phyloP scores from a whole-genome alignment of 2,329 filamentous ascomycete species.

The Pyrenophora graminea region DNA sequence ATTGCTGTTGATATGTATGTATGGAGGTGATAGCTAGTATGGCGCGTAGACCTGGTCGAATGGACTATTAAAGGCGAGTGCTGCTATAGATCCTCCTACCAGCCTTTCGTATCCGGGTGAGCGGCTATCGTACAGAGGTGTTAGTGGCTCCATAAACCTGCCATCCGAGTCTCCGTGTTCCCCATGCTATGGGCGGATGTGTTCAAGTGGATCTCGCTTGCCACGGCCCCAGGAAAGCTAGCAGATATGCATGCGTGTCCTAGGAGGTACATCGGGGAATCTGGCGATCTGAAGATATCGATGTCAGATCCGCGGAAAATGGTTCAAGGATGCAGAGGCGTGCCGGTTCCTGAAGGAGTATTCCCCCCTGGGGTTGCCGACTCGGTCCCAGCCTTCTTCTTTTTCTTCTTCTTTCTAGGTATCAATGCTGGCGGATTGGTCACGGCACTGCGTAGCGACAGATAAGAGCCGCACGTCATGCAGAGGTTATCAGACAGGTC shows the following conservation, averaged over 20 bases:
- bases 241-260: slow-evolving; percentile 11
- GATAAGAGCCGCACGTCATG: slow-evolving; percentile 46
- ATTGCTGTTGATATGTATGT: no score
- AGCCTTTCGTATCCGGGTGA: no score
- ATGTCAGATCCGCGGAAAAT: neutral
- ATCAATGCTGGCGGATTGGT: slow-evolving; percentile 43
- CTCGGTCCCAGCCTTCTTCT: slow-evolving; percentile 40
- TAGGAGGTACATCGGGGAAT: neutral
- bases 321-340: slow-evolving; percentile 39
- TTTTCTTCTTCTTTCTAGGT: slow-evolving; percentile 48
- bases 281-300: neutral
- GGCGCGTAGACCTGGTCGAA: no score
- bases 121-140: neutral
- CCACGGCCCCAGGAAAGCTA: slow-evolving; percentile 5
- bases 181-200: neutral
- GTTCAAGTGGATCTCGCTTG: slow-evolving; percentile 5
- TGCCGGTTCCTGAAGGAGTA: slow-evolving; percentile 39
- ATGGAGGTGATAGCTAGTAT: no score
- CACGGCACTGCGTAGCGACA: slow-evolving; percentile 42
- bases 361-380: slow-evolving; percentile 41
- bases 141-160: slow-evolving; percentile 1
- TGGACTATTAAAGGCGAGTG: no score
- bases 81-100: no score
- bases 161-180: slow-evolving; percentile 3
- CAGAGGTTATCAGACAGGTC: slow-evolving; percentile 42